Evolutionary conservation across 1,284 basidiomycete species (phyloP).

Genomic region (Sporisorium reilianum): DNA sequence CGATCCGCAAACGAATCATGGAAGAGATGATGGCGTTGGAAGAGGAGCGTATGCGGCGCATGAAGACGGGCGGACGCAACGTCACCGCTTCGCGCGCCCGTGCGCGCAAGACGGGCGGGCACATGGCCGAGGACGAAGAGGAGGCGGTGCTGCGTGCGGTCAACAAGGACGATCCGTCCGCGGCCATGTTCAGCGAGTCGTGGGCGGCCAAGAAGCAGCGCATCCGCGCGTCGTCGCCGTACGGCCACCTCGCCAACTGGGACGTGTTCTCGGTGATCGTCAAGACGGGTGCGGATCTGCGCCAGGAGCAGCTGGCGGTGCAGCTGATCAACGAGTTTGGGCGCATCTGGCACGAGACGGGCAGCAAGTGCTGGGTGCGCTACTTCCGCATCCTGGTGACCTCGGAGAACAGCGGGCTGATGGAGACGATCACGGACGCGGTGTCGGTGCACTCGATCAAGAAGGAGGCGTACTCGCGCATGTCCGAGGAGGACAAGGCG

Average conservation of each 20-base stretch:
- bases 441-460: slow-evolving; percentile 99
- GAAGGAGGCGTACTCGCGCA: slow-evolving; percentile 94
- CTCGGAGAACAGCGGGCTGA: slow-evolving; percentile 87
- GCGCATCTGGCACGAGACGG: slow-evolving; percentile 86
- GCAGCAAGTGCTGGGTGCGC: slow-evolving; percentile 62
- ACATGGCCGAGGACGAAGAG: slow-evolving; percentile 77
- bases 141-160: slow-evolving; percentile 86
- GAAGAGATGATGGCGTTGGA: slow-evolving; percentile 97
- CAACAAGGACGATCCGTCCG: slow-evolving; percentile 93
- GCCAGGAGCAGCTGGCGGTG: slow-evolving; percentile 97
- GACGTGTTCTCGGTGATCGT: slow-evolving; percentile 95
- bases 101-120: slow-evolving; percentile 74
- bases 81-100: slow-evolving; percentile 27
- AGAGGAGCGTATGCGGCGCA: slow-evolving; percentile 94
- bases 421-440: slow-evolving; percentile 79
- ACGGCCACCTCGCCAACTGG: slow-evolving; percentile 87
- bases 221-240: slow-evolving; percentile 91
- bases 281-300: slow-evolving; percentile 95
- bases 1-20: slow-evolving; percentile 96
- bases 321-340: slow-evolving; percentile 94
- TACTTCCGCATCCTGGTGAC: slow-evolving; percentile 89
- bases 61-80: slow-evolving; percentile 76
- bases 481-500: slow-evolving; percentile 74
- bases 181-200: slow-evolving; percentile 91
- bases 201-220: slow-evolving; percentile 95